Evolutionary conservation across 768 basidiomycete genomes (phyloP), one percentile per base, ranked within the genome.

Genomic region (Flagelloscypha sp.): DNA sequence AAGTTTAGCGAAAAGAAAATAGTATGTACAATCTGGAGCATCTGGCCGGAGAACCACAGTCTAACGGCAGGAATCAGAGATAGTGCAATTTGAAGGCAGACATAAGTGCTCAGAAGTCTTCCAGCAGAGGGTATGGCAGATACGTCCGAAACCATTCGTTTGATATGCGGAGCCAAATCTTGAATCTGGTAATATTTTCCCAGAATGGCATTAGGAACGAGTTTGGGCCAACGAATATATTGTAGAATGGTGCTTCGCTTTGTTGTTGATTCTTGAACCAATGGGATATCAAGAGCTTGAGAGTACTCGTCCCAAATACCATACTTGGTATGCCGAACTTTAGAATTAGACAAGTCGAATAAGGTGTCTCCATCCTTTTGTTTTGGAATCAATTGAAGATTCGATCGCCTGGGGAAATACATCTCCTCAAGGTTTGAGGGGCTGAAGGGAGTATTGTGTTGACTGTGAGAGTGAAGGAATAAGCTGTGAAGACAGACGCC

Each of bases 291-390:
- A 12, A 48, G 53, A 34, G 71, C 61, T 36, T 69, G 63, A n/a
- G n/a, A n/a, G 47, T 73, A 72, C 13, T 70, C 44, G 38, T 72
- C 70, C 70, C 70, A 72, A 29, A 71, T 63, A 13, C 70, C 71
- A 15, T 70, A 21, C 11, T 50, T 55, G 1, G 59, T 61, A 24
- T 70, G 65, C 30, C 63, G 61, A 44, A 72, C 55, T 29, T 49
- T 52, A n/a, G n/a, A n/a, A n/a, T n/a, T n/a, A n/a, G n/a, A n/a
- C n/a, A n/a, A n/a, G n/a, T n/a, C n/a, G n/a, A n/a, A n/a, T n/a
- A n/a, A n/a, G n/a, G n/a, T n/a, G n/a, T n/a, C n/a, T n/a, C n/a
- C n/a, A n/a, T n/a, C n/a, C n/a, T n/a, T n/a, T n/a, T n/a, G n/a
- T n/a, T n/a, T n/a, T n/a, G n/a, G n/a, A n/a, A n/a, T n/a, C n/a